Evolutionary conservation across 768 basidiomycete species (phyloP), one percentile per base, ranked within the genome.

Genomic region (Boletus bicolor): DNA sequence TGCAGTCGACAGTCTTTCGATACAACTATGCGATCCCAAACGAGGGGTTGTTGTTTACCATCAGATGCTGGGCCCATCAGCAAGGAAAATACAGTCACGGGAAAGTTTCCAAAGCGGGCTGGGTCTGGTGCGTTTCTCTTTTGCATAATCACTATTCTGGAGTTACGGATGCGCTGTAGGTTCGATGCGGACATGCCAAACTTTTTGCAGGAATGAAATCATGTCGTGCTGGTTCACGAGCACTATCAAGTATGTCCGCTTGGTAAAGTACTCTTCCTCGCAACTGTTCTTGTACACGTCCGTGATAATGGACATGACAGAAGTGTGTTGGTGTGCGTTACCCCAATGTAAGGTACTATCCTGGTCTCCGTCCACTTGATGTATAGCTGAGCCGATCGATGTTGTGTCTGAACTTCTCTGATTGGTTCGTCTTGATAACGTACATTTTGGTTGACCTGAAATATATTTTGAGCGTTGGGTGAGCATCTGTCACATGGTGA

Each of bases 21-120:
- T 70, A 70, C 47, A 64, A 61, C 14, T 68, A 66, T 35, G 43
- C 47, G n/a, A 38, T 68, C 2, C 59, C 66, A 14, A 51, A 61
- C 17, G 49, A 63, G 19, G 4, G 12, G 2, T 19, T 58, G 51
- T 30, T 6, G 34, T 1, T 19, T 2, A 1, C 8, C 4, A 30
- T 63, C 6, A 32, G 61, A 7, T 1, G 0, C 1, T 70, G 68
- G 63, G 56, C 46, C 1, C 11, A 7, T 3, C 17, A 26, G 2
- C 64, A 63, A 2, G 67, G 53, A 3, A 49, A 5, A 4, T 17
- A 32, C 2, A 28, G 43, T 26, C 64, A 60, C 6, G 0, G 0
- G 4, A 0, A 14, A 4, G 12, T 69, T 12, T 5, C 43, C 0
- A 63, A 52, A 14, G 11, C 34, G 15, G 14, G 63, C 7, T 67